These are phyloP conservation scores for Conoideocrella luteorostrata DNA, from an alignment of 2,329 filamentous ascomycete species.

Conservation along the genomic window DNA sequence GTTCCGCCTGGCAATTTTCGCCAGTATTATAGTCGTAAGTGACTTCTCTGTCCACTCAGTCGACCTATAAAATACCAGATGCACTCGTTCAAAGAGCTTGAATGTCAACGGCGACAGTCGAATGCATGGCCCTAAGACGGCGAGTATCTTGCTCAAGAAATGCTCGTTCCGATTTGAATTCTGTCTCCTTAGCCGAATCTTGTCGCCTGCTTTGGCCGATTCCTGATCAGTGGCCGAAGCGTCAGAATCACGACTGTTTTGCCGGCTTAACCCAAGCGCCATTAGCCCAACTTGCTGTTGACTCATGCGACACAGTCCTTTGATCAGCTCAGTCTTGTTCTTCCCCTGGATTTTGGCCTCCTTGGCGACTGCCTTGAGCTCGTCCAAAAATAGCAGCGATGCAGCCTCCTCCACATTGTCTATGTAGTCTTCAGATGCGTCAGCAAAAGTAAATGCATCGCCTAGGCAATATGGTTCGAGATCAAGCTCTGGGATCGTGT, in stretches of 20 bases:
- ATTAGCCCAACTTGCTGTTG: constrained; percentile 69
- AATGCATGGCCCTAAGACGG: constrained; percentile 75
- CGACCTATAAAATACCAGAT: constrained; percentile 92
- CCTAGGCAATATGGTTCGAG: constrained; percentile 41
- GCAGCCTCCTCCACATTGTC: constrained; percentile 77
- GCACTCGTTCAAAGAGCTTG: constrained; percentile 86
- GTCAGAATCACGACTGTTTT: constrained; percentile 51
- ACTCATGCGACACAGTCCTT: constrained; percentile 67
- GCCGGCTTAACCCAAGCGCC: constrained; percentile 59
- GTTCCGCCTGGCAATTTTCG: constrained; percentile 79
- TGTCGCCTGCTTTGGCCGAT: constrained; percentile 15
- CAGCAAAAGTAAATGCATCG: constrained; percentile 68
- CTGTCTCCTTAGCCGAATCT: constrained; percentile 19
- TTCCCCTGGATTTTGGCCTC: constrained; percentile 82
- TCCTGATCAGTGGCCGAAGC: constrained; percentile 37
- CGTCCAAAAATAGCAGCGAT: constrained; percentile 74
- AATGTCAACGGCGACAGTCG: constrained; percentile 66
- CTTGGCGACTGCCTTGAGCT: constrained; percentile 77
- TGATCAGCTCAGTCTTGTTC: constrained; percentile 75
- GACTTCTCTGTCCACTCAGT: constrained; percentile 98
- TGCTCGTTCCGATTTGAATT: constrained; percentile 62
- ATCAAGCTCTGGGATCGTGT: constrained; percentile 23
- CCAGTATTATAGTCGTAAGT: constrained; percentile 86
- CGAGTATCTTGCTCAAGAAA: constrained; percentile 71
- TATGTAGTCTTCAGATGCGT: constrained; percentile 67